A percentile compares a stretch with the other conserved stretches of the same genome.
These are phyloP conservation scores for Microbotryum lychnidis-dioicae DNA, from an alignment of 1,284 basidiomycete genomes.

Conservation along the genomic window DNA sequence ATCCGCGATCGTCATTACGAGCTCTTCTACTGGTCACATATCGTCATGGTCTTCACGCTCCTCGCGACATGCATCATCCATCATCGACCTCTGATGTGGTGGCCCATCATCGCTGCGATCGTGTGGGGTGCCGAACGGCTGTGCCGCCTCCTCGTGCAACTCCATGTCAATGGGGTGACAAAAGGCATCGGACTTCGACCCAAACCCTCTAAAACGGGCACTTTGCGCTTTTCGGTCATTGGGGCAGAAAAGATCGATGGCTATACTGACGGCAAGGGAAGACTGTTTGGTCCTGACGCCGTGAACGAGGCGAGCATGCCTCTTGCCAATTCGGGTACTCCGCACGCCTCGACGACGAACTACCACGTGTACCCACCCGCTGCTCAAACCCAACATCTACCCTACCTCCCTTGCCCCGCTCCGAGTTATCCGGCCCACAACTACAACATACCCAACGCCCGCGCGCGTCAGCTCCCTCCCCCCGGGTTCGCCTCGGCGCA, in stretches of 20 bases:
- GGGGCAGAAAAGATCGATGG: conserved; percentile 15
- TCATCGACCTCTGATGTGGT: conserved; percentile 47
- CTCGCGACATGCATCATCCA: conserved; percentile 58
- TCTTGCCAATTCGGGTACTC: neutral
- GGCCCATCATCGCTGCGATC: conserved; percentile 51
- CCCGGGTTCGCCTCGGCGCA: conserved; percentile 67
- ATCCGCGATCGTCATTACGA: conserved; percentile 65
- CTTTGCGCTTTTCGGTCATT: conserved; percentile 4
- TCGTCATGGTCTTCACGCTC: conserved; percentile 57
- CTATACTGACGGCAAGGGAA: neutral
- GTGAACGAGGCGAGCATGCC: conserved; percentile 1
- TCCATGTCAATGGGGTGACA: conserved; percentile 54
- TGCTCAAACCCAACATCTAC: neutral
- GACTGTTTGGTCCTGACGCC: conserved; percentile 9
- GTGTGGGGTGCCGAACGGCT: conserved; percentile 61
- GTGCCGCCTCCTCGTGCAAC: conserved; percentile 54
- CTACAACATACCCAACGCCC: conserved; percentile 1
- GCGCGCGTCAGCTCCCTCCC: conserved; percentile 44
- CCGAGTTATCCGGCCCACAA: conserved; percentile 1
- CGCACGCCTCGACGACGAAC: neutral
- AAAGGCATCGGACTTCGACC: conserved; percentile 14
- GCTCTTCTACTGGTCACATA: conserved; percentile 63
- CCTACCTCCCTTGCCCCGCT: neutral
- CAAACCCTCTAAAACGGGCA: neutral
- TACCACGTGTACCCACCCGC: neutral